Base-by-base conservation (phyloP, 2,329 filamentous ascomycete genomes). In the Hortaea sp. region DNA sequence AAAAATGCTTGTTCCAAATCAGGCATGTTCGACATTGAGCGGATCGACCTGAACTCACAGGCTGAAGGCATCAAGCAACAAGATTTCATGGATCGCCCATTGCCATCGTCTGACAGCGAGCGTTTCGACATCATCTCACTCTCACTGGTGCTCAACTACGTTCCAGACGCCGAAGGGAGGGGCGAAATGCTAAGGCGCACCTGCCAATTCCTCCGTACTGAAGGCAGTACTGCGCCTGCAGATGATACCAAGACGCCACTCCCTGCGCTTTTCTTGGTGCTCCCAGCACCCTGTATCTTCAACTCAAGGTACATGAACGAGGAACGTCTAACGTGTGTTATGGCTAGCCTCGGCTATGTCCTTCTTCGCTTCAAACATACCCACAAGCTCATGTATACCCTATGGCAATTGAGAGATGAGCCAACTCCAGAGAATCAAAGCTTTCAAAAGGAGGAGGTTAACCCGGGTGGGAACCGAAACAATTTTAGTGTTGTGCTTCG, bases 291-390 rank as follows among this genome's bases (percentile, higher is more conserved):
- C 13, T 98, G 92, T 60, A 75, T 97, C 42, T 76, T 78, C 20
- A 98, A 98, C 63, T 95, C 89, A 11, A 79, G 92, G 43, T 98
- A 98, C 62, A 78, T 95, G 61, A 82, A 87, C 46, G 81, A 89
- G 51, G 64, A 71, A 12, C 76, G 78, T 43, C 66, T 98, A 20
- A 66, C 76, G 6, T 72, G 74, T 4, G 86, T 98, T 49, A 88
- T 97, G 86, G 63, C 65, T 3, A 78, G 76, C 41, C 66, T 98
- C 34, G 89, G 90, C 1, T 97, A 89, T 63, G 65, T 65, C 9
- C 66, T 81, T 57, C 63, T 75, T 7, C 71, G 78, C 56, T 76
- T 73, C 53, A 95, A 94, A 67, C 71, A 80, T 53, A 92, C 86
- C 1, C 75, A 82, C 39, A 94, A 95, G 66, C 71, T 98, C 43